A percentile compares a stretch with the other conserved stretches of the same genome.
Evolutionary conservation across 2,329 filamentous ascomycete species (phyloP).

Genomic region (Aspergillus japonicus): DNA sequence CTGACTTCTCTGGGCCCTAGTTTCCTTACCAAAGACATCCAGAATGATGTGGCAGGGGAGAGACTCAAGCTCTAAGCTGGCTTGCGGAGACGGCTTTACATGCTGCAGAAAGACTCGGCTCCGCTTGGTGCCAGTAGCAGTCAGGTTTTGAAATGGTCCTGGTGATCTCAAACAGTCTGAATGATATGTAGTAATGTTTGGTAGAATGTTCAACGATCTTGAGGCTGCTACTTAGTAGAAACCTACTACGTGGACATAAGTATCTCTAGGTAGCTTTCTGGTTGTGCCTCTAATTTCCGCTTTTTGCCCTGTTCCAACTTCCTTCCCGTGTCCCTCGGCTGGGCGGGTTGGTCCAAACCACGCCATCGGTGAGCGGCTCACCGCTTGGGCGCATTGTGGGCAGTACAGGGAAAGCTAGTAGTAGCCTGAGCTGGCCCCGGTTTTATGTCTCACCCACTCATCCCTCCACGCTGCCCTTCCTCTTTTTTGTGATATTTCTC

Average conservation of each 20-base stretch:
- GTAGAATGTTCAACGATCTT: background rate
- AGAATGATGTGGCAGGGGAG: conserved; percentile 73
- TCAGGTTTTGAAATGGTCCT: conserved; percentile 12
- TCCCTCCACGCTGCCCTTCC: conserved; percentile 6
- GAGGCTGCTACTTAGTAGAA: too few relatives aligned
- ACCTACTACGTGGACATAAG: background rate
- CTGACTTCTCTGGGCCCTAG: conserved; percentile 49
- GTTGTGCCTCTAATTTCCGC: background rate
- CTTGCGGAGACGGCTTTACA: background rate
- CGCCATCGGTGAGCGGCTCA: conserved; percentile 13
- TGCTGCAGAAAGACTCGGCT: background rate
- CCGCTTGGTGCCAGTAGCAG: background rate
- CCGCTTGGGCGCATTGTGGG: conserved; percentile 20
- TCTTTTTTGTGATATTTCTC: conserved; percentile 12
- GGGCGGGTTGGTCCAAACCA: background rate
- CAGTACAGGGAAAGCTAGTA: conserved; percentile 12
- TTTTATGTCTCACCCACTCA: conserved; percentile 1
- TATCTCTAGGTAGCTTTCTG: background rate
- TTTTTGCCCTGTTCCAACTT: background rate
- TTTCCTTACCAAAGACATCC: conserved; percentile 81
- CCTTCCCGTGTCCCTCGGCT: background rate
- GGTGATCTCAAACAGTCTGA: conserved; percentile 12
- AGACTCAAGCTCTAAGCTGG: conserved; percentile 64
- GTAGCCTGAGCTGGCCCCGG: conserved; percentile 10
- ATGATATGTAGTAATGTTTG: background rate